These are phyloP conservation scores for Cutaneotrichosporon mucoides DNA, from an alignment of 1,284 basidiomycete species.

Conservation along the genomic window DNA sequence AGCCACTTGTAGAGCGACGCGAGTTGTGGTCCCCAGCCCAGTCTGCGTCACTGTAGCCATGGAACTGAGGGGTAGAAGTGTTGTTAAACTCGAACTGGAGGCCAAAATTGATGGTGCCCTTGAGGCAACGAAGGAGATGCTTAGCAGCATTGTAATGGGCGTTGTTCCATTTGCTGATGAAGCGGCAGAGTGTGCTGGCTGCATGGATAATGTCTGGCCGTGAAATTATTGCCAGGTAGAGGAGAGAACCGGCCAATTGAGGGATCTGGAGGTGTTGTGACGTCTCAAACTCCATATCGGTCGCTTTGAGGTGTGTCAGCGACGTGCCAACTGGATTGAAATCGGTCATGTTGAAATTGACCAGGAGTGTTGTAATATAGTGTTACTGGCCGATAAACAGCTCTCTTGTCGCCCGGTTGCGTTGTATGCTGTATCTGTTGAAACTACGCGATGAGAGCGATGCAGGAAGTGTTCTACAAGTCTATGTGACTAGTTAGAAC, in stretches of 20 bases:
- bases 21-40: constrained; percentile 22
- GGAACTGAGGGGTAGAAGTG: neutral
- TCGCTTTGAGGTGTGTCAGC: constrained; percentile 1
- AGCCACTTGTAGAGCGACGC: constrained; percentile 29
- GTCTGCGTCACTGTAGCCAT: constrained; percentile 22
- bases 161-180: constrained; percentile 23
- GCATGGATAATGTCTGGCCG: constrained; percentile 26
- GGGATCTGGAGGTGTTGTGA: constrained; percentile 7
- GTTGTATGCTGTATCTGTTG: too few species aligned
- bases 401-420: too few species aligned
- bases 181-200: constrained; percentile 17
- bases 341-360: constrained; percentile 21
- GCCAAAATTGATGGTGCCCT: constrained; percentile 13
- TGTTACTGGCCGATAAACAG: constrained; percentile 5
- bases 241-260: constrained; percentile 12
- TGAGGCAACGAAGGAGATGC: constrained; percentile 25
- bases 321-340: neutral
- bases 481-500: too few species aligned
- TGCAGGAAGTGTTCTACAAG: too few species aligned
- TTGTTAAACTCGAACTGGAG: constrained; percentile 8
- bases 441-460: too few species aligned
- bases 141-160: constrained; percentile 22
- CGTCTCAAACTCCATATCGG: constrained; percentile 9
- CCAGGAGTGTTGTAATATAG: constrained; percentile 20
- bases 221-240: constrained; percentile 21